A percentile compares a stretch with the other conserved stretches of the same genome.
Conservation (phyloP, 495 filamentous ascomycete species). For the Tuber magnatum region DNA sequence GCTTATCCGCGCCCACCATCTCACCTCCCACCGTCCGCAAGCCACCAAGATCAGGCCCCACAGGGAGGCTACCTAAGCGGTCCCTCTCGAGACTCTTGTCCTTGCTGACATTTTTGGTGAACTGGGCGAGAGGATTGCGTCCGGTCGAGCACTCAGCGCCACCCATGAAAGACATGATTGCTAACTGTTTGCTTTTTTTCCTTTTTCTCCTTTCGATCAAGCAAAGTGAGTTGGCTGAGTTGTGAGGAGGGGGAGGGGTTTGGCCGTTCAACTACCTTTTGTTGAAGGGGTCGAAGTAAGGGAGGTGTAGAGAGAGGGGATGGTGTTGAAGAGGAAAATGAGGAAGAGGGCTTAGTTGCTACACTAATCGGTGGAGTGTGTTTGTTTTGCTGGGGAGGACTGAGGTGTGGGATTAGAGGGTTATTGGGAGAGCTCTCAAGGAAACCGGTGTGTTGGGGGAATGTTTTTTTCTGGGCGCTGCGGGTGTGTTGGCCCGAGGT, state of each 20-base stretch:
- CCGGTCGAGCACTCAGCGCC: constrained; percentile 96
- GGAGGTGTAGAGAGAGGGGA: constrained; percentile 1
- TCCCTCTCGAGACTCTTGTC: constrained; percentile 92
- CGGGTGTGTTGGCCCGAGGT: constrained; percentile 32
- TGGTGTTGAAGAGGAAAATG: constrained; percentile 1
- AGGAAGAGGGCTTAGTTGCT: neutral
- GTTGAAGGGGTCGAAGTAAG: neutral
- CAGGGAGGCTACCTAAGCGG: constrained; percentile 65
- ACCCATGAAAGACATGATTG: constrained; percentile 80
- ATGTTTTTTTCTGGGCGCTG: constrained; percentile 30
- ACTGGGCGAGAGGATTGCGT: constrained; percentile 91
- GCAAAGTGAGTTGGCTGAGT: neutral
- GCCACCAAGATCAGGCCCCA: constrained; percentile 48
- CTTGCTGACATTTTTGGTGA: constrained; percentile 88
- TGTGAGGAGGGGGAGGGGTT: neutral
- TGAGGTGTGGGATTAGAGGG: constrained; percentile 5
- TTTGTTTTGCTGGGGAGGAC: neutral
- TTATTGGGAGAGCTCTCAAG: constrained; percentile 16
- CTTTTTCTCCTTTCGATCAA: neutral
- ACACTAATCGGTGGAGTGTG: neutral
- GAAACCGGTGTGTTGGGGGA: constrained; percentile 31
- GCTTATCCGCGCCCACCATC: constrained; percentile 56
- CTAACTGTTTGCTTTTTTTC: neutral
- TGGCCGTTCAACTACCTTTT: constrained; percentile 5
- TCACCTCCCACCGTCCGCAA: constrained; percentile 52